These are phyloP conservation scores for Ophiocytium majus DNA, from an alignment of 352 stramenopile species.

Conservation along the genomic window DNA sequence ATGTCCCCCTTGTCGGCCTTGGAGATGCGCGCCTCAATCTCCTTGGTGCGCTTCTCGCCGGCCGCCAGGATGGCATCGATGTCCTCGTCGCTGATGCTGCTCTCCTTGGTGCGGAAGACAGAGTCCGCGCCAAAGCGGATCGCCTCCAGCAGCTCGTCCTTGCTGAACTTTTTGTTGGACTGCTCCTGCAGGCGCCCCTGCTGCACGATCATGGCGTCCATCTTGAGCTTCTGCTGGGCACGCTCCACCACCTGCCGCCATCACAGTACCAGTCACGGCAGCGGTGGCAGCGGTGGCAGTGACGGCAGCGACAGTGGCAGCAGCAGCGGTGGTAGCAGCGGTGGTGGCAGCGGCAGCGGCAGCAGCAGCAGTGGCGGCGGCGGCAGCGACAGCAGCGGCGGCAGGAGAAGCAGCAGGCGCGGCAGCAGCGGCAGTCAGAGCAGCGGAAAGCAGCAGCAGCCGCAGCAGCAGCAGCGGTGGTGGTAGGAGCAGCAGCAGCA, in stretches of 20 bases:
- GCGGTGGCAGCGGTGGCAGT: no score
- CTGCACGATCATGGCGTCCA: slow-evolving; percentile 83
- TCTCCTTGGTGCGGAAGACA: slow-evolving; percentile 92
- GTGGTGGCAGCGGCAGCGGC: no score
- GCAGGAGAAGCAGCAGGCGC: no score
- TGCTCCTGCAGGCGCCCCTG: slow-evolving; percentile 68
- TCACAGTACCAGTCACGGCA: no score
- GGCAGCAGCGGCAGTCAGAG: no score
- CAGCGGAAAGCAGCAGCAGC: no score
- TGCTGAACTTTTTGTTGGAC: slow-evolving; percentile 73
- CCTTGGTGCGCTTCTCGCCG: slow-evolving; percentile 18
- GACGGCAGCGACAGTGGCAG: no score
- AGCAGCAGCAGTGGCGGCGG: no score
- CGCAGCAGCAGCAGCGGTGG: no score
- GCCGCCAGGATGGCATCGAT: slow-evolving; percentile 92
- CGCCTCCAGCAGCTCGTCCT: slow-evolving; percentile 92
- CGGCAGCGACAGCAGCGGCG: no score
- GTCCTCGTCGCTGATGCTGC: slow-evolving; percentile 94
- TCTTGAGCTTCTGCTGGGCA: slow-evolving; percentile 80
- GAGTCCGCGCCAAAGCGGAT: slow-evolving; percentile 96
- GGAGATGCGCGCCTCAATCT: slow-evolving; percentile 17
- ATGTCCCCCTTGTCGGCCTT: slow-evolving; percentile 72
- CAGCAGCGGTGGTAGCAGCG: no score
- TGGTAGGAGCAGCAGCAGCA: no score
- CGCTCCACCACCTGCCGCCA: slow-evolving; percentile 63